phyloP scores from a whole-genome alignment of 768 basidiomycete species.

The Clavulina sp. region DNA sequence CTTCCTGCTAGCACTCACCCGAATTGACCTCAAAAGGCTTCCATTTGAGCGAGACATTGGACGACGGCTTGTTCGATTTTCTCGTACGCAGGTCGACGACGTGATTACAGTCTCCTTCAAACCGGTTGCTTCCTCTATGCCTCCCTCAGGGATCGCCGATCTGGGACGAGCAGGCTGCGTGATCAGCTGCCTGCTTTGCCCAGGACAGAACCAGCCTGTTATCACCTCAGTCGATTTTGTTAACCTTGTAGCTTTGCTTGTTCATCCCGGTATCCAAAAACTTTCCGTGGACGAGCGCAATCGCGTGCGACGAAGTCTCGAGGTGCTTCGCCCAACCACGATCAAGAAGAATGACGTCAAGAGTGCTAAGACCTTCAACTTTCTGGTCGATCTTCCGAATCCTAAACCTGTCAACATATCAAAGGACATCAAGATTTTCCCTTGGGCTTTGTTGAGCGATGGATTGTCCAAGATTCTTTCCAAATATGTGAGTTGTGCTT shows the following conservation, averaged over 20 bases:
- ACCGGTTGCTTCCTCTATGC: too few relatives aligned
- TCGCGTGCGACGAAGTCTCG: constrained; percentile 81
- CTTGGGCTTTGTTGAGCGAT: constrained; percentile 24
- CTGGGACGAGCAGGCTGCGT: too few relatives aligned
- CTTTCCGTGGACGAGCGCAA: constrained; percentile 96
- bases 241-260: constrained; percentile 68
- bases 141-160: too few relatives aligned
- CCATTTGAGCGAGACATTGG: too few relatives aligned
- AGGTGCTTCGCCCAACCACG: constrained; percentile 79
- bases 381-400: constrained; percentile 89
- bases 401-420: constrained; percentile 95
- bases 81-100: too few relatives aligned
- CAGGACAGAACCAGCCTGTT: too few relatives aligned
- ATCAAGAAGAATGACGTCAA: constrained; percentile 83
- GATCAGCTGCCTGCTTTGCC: too few relatives aligned
- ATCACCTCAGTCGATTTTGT: constrained; percentile 95
- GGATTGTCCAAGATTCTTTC: constrained; percentile 27
- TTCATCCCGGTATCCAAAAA: constrained; percentile 44
- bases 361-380: constrained; percentile 54
- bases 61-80: too few relatives aligned
- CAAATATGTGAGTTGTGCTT: constrained; percentile 17
- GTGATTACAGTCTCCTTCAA: too few relatives aligned
- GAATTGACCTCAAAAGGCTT: too few relatives aligned
- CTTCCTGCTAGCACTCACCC: too few relatives aligned
- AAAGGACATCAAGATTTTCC: constrained; percentile 61